Base-by-base conservation (phyloP, 2,329 filamentous ascomycete genomes). In the Colletotrichum tanaceti region DNA sequence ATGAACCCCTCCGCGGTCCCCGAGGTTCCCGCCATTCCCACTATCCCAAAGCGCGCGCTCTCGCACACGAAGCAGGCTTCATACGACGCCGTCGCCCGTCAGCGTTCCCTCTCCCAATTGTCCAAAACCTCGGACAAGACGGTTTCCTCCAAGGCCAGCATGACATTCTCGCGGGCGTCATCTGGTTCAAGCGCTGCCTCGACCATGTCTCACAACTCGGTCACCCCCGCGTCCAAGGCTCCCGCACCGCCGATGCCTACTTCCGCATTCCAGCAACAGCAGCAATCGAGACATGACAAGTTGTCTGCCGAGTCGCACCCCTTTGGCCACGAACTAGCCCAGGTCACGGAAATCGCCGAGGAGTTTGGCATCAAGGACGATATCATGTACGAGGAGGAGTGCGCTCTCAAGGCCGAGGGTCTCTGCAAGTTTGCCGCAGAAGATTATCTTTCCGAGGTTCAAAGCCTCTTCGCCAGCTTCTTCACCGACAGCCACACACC, bases 321-420 rank as follows among this genome's bases (percentile, higher is more conserved):
- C 0, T 98, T 98, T 75, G 93, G 93, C 61, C 90, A 91, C 58
- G 96, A 99, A 80, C 84, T 98, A 61, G 93, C 93, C 65, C 92
- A 98, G 80, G 93, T 98, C 28, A 93, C 94, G 61, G 96, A 98
- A 80, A 87, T 98, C 18, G 95, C 91, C 0, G 96, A 98, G 80
- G 94, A 98, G 79, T 95, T 93, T 73, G 89, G 89, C 49, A 85
- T 89, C 38, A 81, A 85, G 71, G 77, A 87, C 68, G 85, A 86
- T n/a, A 83, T 89, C 53, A 81, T 90, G 46, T 91, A 94, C 52
- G 91, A 93, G 63, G 93, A 97, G 78, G 86, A 93, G 74, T 83
- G 87, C 72, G 87, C 90, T 68, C 87, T 98, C 76, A 79, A 86
- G 68, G 84, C 86, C 28, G 89, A 88, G 70, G 93, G 93, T 2